phyloP scores from a whole-genome alignment of 116 monocot species.

The Phalaenopsis hybrid region DNA sequence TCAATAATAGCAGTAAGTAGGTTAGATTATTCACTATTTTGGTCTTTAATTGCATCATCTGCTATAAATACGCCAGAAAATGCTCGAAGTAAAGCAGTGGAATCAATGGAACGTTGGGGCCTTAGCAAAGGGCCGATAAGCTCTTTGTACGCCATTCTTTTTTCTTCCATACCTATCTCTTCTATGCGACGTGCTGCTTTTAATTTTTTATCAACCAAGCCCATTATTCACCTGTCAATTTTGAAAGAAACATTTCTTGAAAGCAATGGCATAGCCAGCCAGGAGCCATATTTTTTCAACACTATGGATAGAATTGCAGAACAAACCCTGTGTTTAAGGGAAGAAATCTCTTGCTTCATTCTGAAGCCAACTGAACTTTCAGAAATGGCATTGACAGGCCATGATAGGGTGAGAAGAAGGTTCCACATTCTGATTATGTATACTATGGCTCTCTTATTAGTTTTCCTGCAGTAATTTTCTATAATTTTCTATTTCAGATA shows the following conservation, averaged over 20 bases:
- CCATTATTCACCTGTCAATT: conserved; percentile 45
- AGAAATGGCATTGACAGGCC: conserved; percentile 48
- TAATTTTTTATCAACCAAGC: conserved; percentile 57
- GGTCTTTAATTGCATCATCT: conserved; percentile 65
- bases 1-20: conserved; percentile 55
- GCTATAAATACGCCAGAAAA: conserved; percentile 50
- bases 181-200: conserved; percentile 76
- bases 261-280: conserved; percentile 12
- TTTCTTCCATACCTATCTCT: conserved; percentile 52
- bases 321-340: conserved; percentile 47
- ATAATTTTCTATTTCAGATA: conserved; percentile 39
- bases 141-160: conserved; percentile 75
- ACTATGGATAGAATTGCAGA: conserved; percentile 32
- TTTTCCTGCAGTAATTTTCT: conserved; percentile 2
- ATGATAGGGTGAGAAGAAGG: conserved; percentile 48
- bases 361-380: conserved; percentile 49
- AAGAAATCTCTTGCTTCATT: conserved; percentile 69
- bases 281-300: conserved; percentile 18
- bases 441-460: conserved; percentile 3
- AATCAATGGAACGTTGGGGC: conserved; percentile 91
- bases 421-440: conserved; percentile 3
- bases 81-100: conserved; percentile 44
- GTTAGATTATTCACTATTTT: conserved; percentile 48
- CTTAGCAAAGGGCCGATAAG: conserved; percentile 67
- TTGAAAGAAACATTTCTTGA: conserved; percentile 36